Conservation (phyloP, 345 rosid genomes). For the Moringa oleifera region DNA sequence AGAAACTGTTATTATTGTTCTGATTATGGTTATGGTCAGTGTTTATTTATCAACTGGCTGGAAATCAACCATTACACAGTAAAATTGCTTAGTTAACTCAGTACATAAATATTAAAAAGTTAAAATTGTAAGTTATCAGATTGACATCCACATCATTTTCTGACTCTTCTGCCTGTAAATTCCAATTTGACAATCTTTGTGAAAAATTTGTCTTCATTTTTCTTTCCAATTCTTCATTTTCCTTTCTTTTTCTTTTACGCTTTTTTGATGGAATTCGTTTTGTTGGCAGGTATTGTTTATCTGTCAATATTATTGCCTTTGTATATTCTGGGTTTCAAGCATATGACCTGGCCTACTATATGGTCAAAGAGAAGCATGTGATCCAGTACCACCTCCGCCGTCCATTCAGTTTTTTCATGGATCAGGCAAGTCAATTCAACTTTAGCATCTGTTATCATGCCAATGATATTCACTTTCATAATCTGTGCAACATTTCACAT, state of each 20-base stretch:
- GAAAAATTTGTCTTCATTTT: no score
- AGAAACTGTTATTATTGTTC: no score
- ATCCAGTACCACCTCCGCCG: slow-evolving; percentile 45
- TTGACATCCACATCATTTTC: background rate
- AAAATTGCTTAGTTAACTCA: background rate
- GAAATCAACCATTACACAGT: background rate
- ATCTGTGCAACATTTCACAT: background rate
- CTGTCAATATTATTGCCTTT: slow-evolving; percentile 72
- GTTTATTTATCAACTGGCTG: background rate
- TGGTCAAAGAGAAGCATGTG: slow-evolving; percentile 44
- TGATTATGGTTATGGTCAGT: no score
- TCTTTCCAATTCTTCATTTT: no score
- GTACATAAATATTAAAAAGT: no score
- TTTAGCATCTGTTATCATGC: background rate
- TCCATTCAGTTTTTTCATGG: slow-evolving; percentile 70
- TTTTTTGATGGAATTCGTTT: background rate
- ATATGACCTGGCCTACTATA: slow-evolving; percentile 51
- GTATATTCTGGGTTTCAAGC: slow-evolving; percentile 73
- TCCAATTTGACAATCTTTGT: background rate
- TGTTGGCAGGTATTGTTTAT: slow-evolving; percentile 71
- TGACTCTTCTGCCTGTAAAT: slow-evolving; percentile 5
- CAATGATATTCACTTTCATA: background rate
- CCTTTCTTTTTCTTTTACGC: no score
- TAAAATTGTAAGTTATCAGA: no score
- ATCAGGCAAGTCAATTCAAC: slow-evolving; percentile 56